Evolutionary conservation across 306 rosid genomes (phyloP).

Genomic region (Betula pendula): DNA sequence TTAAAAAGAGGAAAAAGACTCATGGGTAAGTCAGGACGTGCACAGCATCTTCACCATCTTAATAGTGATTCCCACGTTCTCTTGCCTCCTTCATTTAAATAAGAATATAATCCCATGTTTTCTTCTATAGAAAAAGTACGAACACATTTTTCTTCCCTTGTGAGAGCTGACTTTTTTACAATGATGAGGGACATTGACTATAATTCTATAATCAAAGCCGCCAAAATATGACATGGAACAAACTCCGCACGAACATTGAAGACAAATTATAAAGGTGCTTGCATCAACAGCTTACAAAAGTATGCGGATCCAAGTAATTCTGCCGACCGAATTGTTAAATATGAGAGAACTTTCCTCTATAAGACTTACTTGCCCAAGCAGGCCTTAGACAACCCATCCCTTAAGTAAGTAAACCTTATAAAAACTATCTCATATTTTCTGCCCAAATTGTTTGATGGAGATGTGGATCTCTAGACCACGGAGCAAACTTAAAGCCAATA

Average conservation of each 20-base stretch:
- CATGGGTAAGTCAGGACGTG: constrained; percentile 25
- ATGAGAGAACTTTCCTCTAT: no score
- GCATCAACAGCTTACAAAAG: constrained; percentile 40
- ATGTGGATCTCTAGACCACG: no score
- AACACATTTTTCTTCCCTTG: no score
- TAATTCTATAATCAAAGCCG: background rate
- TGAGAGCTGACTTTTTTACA: constrained; percentile 30
- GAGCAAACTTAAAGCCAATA: background rate
- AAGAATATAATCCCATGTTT: background rate
- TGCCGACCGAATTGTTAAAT: no score
- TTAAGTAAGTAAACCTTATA: no score
- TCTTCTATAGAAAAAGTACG: no score
- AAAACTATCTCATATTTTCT: no score
- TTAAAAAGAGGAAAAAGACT: constrained; percentile 30
- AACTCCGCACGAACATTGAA: background rate
- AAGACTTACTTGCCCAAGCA: no score
- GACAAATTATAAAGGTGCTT: constrained; percentile 16
- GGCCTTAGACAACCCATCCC: no score
- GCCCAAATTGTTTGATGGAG: no score
- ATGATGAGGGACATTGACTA: background rate
- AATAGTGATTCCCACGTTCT: constrained; percentile 51
- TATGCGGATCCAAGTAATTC: no score
- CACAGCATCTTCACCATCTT: constrained; percentile 31
- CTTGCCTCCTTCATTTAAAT: background rate
- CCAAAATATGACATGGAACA: background rate